Base-by-base conservation (phyloP, 2,329 filamentous ascomycete genomes). In the Cryphonectria carpinicola region DNA sequence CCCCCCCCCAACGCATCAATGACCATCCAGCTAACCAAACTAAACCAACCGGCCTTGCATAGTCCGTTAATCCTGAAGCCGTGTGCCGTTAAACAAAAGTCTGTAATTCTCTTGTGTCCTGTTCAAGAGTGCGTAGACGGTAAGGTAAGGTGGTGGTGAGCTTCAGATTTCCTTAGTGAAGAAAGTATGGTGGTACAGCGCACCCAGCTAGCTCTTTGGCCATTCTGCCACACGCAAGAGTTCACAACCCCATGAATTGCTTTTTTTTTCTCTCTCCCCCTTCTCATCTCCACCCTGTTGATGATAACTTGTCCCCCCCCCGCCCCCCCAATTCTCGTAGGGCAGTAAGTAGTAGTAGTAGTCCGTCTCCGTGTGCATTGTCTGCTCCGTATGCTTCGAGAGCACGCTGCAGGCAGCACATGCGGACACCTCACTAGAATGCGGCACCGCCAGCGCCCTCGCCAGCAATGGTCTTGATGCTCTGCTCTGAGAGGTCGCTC, bases 401-500 rank as follows among this genome's bases (percentile, higher is more conserved):
- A 17, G 25, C 19, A 22, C 25, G 49, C 28, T 60, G 14, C 32
- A 13, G 32, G 52, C 11, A 28, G 25, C 13, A 32, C 13, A 32
- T 35, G 28, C 25, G 54, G 14, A 32, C 28, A 13, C 5, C 28
- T 32, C 35, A 39, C 68, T 79, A 88, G 75, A 89, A 89, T 3
- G 87, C 85, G 28, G 86, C 84, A 8, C 87, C 87, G 1, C 86
- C 85, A 69, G 85, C 79, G 22, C 85, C 85, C 73, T 89, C 87
- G 22, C 87, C 87, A 0, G 86, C 84, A 70, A 89, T 79, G 66
- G 85, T 89, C 78, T 86, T 85, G 75, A 89, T 81, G 72, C 84
- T 87, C 78, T 83, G 83, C 78, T 88, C 87, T 71, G 85, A 87
- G 72, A 89, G 77, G 64, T 89, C 86, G 60, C 85, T 87, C 67